Conservation (phyloP, 169 alveolate genomes). For the Babesia sp. region DNA sequence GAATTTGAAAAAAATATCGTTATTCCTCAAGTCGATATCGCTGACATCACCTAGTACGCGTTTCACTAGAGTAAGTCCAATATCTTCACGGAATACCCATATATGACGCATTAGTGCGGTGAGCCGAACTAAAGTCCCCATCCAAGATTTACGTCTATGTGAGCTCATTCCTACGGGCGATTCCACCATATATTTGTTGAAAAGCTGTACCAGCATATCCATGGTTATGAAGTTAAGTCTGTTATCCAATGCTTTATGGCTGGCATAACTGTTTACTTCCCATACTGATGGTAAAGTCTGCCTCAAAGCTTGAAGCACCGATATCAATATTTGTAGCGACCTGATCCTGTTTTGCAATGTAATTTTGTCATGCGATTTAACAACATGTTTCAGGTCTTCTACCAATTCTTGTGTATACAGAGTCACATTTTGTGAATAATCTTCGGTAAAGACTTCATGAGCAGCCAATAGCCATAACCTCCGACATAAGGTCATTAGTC, state of each 20-base stretch:
- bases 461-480: slow-evolving; percentile 49
- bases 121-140: slow-evolving; percentile 29
- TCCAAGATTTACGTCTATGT: slow-evolving; percentile 31
- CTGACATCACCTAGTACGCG: slow-evolving; percentile 1
- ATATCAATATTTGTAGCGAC: not conserved
- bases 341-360: slow-evolving; percentile 27
- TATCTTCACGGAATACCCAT: slow-evolving; percentile 52
- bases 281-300: slow-evolving; percentile 35
- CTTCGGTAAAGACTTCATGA: slow-evolving; percentile 9
- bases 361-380: not conserved
- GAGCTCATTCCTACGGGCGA: slow-evolving; percentile 12
- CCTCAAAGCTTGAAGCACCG: slow-evolving; percentile 13
- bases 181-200: slow-evolving; percentile 21
- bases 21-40: slow-evolving; percentile 30
- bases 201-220: slow-evolving; percentile 33
- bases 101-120: slow-evolving; percentile 42
- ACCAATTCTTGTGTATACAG: slow-evolving; percentile 4
- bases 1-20: slow-evolving; percentile 47
- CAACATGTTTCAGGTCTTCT: slow-evolving; percentile 26
- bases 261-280: slow-evolving; percentile 21
- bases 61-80: slow-evolving; percentile 34
- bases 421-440: not conserved
- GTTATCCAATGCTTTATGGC: slow-evolving; percentile 3
- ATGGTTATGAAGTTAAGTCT: slow-evolving; percentile 28
- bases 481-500: slow-evolving; percentile 17